Evolutionary conservation across 441 rosid genomes (phyloP), one percentile per base, ranked within the genome.

Genomic region (Erysimum cheiri): DNA sequence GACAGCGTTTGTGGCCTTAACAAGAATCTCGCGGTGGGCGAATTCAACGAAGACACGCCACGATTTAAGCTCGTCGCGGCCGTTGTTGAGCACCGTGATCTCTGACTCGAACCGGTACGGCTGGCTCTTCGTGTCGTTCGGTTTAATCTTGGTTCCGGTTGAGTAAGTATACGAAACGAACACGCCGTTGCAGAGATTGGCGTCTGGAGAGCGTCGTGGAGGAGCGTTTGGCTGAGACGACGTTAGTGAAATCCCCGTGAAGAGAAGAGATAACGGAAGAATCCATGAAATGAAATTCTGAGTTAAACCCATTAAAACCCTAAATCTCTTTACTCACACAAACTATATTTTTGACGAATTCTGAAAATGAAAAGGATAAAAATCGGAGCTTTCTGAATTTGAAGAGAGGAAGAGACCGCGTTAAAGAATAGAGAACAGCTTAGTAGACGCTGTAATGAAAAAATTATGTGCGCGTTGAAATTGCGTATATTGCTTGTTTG

Each of bases 31-130:
- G 4, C 82, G 88, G 79, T 92, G 76, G 24, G 68, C 67, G 48
- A 95, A 95, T 9, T 86, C 89, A 29, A 92, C 96, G 46, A 82
- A 90, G 29, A 77, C 97, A 56, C 55, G 75, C 99, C 99, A 95
- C 0, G 94, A 82, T 69, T 86, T 85, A 17, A 95, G 83, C 75
- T 80, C 88, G 52, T 85, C 87, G 37, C 68, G 67, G 3, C 87
- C 99, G 77, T 86, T 85, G 77, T 95, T 95, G 47, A 87, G 80
- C 31, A 92, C 84, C 0, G 82, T 82, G 15, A 95, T 81, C 15
- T 80, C 83, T 0, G 98, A 95, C 70, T 88, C 87, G 80, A 95
- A 95, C 32, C 93, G 80, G 80, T 92, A 94, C 2, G 98, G 83
- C 72, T 94, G 99, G 83, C 78, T 79, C 10, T 32, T 64, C 0